Conservation (phyloP, 2,329 filamentous ascomycete genomes). For the Neocucurbitaria cava region DNA sequence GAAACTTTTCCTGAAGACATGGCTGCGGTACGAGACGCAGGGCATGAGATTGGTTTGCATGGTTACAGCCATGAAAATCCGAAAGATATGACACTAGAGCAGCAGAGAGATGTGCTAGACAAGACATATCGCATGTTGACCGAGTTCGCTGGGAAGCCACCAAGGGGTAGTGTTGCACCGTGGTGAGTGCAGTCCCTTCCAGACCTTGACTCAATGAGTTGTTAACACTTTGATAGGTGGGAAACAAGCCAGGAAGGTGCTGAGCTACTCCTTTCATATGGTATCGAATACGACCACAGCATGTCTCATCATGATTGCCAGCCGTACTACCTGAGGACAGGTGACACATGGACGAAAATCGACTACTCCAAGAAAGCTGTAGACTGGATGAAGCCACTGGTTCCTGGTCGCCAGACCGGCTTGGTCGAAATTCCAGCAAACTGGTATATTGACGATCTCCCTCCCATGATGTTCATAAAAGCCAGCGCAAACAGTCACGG, state of each 20-base stretch:
- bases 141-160: slow-evolving; percentile 72
- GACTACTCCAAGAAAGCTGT: slow-evolving; percentile 68
- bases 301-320: slow-evolving; percentile 71
- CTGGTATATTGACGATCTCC: slow-evolving; percentile 66
- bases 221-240: slow-evolving; percentile 60
- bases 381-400: slow-evolving; percentile 71
- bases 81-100: slow-evolving; percentile 71
- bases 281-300: slow-evolving; percentile 72
- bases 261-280: slow-evolving; percentile 68
- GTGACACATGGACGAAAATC: slow-evolving; percentile 72
- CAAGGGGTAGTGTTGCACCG: slow-evolving; percentile 74
- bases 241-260: slow-evolving; percentile 72
- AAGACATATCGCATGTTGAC: slow-evolving; percentile 77
- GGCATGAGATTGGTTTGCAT: slow-evolving; percentile 71
- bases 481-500: slow-evolving; percentile 68
- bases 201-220: background rate
- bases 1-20: slow-evolving; percentile 72
- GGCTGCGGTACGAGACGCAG: slow-evolving; percentile 62
- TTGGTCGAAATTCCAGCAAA: slow-evolving; percentile 70
- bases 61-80: slow-evolving; percentile 77
- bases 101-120: slow-evolving; percentile 76
- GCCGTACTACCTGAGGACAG: slow-evolving; percentile 68
- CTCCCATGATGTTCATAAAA: slow-evolving; percentile 77
- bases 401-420: slow-evolving; percentile 65
- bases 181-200: slow-evolving; percentile 51